Percentiles rank a stretch among this genome's conserved stretches.
phyloP scores from a whole-genome alignment of 2,329 filamentous ascomycete genomes.

The Graphilbum fragrans region DNA sequence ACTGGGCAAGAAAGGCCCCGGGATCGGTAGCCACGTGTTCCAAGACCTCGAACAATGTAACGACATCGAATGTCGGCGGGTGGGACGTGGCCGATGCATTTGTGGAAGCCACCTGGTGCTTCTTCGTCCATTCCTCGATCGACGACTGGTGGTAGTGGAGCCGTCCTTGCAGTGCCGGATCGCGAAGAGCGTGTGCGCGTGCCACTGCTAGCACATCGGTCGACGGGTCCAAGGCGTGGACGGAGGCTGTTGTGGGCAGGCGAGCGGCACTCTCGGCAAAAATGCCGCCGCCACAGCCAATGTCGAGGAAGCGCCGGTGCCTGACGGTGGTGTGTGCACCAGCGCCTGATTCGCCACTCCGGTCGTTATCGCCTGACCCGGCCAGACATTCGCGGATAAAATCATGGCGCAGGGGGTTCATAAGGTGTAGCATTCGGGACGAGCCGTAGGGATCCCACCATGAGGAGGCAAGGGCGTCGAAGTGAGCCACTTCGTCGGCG shows the following conservation, averaged over 20 bases:
- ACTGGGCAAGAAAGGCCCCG: constrained; percentile 57
- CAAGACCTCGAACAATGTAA: constrained; percentile 87
- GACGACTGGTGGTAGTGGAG: constrained; percentile 65
- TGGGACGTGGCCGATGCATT: neutral
- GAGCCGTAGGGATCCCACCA: constrained; percentile 98
- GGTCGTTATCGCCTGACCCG: constrained; percentile 24
- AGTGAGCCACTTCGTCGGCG: constrained; percentile 81
- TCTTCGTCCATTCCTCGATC: constrained; percentile 51
- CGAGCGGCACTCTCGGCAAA: constrained; percentile 82
- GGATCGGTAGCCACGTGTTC: constrained; percentile 73
- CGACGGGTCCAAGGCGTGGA: constrained; percentile 70
- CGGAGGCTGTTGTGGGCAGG: constrained; percentile 46
- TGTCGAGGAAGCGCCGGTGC: constrained; percentile 63
- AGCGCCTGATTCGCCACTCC: neutral
- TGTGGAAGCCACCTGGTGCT: too few relatives aligned
- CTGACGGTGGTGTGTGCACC: constrained; percentile 23
- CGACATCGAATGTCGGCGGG: constrained; percentile 52
- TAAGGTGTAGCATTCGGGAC: constrained; percentile 84
- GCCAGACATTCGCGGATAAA: constrained; percentile 69
- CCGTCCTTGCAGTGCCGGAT: constrained; percentile 46
- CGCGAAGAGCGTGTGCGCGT: constrained; percentile 60
- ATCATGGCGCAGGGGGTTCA: constrained; percentile 93
- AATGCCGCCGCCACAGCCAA: constrained; percentile 93
- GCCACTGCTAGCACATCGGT: constrained; percentile 65
- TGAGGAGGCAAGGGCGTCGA: constrained; percentile 79